A percentile compares a stretch with the other conserved stretches of the same genome.
These are phyloP conservation scores for Eremothecium gossypii DNA, from an alignment of 1,139 yeast genomes.

Conservation along the genomic window DNA sequence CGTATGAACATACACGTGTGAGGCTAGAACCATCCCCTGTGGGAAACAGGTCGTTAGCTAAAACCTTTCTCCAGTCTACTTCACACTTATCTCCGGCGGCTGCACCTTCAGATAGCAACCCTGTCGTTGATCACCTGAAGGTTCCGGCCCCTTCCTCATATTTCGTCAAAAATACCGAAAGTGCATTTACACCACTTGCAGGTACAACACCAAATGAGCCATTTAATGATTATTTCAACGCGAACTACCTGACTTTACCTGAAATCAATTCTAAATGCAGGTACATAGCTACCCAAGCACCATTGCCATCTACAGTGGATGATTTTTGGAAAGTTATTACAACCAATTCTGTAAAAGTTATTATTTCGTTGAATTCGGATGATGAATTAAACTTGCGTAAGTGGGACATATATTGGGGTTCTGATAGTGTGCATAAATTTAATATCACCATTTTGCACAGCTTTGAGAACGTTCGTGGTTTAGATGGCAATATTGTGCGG, in stretches of 20 bases:
- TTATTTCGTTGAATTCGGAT: conserved; percentile 59
- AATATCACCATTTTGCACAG: conserved; percentile 26
- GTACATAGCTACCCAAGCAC: conserved; percentile 84
- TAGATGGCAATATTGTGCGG: conserved; percentile 30
- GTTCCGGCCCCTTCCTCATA: conserved; percentile 6
- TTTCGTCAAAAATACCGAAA: conserved; percentile 1
- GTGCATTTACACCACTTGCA: conserved; percentile 3
- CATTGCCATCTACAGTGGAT: conserved; percentile 61
- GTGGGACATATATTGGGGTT: conserved; percentile 50
- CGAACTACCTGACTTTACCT: conserved; percentile 42
- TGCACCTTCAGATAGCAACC: not conserved
- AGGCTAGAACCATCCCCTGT: conserved; percentile 36
- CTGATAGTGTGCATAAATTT: conserved; percentile 20
- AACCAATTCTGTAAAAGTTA: conserved; percentile 51
- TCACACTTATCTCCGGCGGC: not conserved
- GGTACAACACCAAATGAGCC: conserved; percentile 8
- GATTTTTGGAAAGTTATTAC: conserved; percentile 77
- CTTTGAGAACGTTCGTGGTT: conserved; percentile 23
- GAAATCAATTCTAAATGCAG: conserved; percentile 31
- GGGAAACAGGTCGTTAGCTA: not conserved
- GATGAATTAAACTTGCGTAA: conserved; percentile 44
- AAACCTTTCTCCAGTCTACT: not conserved
- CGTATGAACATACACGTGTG: conserved; percentile 78
- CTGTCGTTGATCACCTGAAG: not conserved
- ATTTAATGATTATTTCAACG: conserved; percentile 50